A percentile compares a stretch with the other conserved stretches of the same genome.
These are phyloP conservation scores for Leptoxyphium fumago DNA, from an alignment of 2,329 filamentous ascomycete genomes.

Conservation along the genomic window DNA sequence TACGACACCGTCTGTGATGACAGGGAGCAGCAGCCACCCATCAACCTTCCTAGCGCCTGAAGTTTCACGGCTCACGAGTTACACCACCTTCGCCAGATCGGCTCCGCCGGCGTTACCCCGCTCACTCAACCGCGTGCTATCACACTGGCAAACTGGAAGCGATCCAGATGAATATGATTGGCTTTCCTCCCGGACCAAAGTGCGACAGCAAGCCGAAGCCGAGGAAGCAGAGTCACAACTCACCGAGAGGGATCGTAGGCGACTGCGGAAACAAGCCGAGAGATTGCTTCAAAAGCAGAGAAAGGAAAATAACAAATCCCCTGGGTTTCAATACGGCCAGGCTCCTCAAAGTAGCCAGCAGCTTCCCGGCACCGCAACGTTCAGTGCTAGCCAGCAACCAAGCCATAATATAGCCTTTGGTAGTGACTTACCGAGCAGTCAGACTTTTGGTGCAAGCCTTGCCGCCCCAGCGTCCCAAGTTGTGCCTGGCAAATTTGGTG, in stretches of 20 bases:
- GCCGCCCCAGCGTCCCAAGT: constrained; percentile 18
- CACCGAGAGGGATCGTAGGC: constrained; percentile 23
- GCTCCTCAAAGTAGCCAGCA: constrained; percentile 10
- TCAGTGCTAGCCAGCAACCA: constrained; percentile 16
- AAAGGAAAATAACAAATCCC: constrained; percentile 20
- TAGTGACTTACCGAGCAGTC: constrained; percentile 9
- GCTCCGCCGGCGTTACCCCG: constrained; percentile 14
- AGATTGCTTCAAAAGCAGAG: constrained; percentile 25
- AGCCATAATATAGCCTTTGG: constrained; percentile 3
- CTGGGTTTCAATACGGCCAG: constrained; percentile 6
- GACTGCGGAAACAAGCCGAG: constrained; percentile 24
- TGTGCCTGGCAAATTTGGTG: constrained; percentile 17
- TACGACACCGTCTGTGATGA: constrained; percentile 16
- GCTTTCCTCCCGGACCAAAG: constrained; percentile 18
- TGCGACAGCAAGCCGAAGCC: constrained; percentile 13
- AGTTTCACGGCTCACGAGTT: constrained; percentile 21
- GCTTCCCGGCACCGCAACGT: constrained; percentile 15
- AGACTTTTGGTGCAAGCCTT: constrained; percentile 5
- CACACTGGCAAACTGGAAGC: constrained; percentile 26
- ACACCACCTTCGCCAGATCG: constrained; percentile 21
- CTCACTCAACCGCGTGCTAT: constrained; percentile 22
- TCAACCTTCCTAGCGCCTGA: constrained; percentile 15
- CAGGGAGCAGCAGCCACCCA: constrained; percentile 9
- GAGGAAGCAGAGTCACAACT: constrained; percentile 21
- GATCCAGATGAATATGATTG: constrained; percentile 28